Percentiles rank a stretch among this genome's conserved stretches.
phyloP scores from a whole-genome alignment of 495 filamentous ascomycete species.

The Acidiella bohemica region DNA sequence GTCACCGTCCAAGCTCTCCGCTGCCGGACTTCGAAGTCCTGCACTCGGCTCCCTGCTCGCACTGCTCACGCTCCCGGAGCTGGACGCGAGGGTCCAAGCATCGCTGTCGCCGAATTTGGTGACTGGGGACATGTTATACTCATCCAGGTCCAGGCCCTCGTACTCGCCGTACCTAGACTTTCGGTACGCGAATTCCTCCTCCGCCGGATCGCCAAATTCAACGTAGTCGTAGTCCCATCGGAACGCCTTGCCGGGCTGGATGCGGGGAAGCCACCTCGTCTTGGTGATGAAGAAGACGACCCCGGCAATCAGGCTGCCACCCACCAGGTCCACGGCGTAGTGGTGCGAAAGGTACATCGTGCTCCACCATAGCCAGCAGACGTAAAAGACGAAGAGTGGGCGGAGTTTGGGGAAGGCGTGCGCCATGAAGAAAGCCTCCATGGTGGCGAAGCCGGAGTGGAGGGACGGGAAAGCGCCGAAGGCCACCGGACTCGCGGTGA shows the following conservation, averaged over 20 bases:
- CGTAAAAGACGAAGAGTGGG: slow-evolving; percentile 65
- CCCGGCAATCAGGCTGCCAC: slow-evolving; percentile 68
- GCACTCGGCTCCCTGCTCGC: slow-evolving; percentile 25
- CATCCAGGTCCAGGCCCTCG: slow-evolving; percentile 24
- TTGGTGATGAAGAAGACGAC: slow-evolving; percentile 67
- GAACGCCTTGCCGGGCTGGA: slow-evolving; percentile 68
- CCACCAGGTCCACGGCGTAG: slow-evolving; percentile 86
- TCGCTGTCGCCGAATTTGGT: slow-evolving; percentile 40
- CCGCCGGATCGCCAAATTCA: slow-evolving; percentile 49
- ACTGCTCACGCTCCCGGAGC: slow-evolving; percentile 48
- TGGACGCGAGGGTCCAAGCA: slow-evolving; percentile 63
- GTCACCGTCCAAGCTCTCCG: slow-evolving; percentile 48
- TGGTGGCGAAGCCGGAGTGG: slow-evolving; percentile 71
- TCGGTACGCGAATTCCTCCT: slow-evolving; percentile 38
- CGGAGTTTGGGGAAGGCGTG: slow-evolving; percentile 71
- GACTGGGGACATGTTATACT: not conserved
- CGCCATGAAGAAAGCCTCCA: slow-evolving; percentile 86
- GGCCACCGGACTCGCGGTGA: slow-evolving; percentile 76
- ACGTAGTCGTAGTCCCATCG: slow-evolving; percentile 95
- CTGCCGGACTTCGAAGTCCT: slow-evolving; percentile 43
- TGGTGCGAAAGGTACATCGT: slow-evolving; percentile 96
- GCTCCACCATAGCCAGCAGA: slow-evolving; percentile 93
- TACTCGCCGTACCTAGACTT: slow-evolving; percentile 43
- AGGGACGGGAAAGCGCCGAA: slow-evolving; percentile 91
- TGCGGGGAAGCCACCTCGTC: slow-evolving; percentile 63